phyloP scores from a whole-genome alignment of 2,329 filamentous ascomycete genomes.

The Dactylellina parvicollis region DNA sequence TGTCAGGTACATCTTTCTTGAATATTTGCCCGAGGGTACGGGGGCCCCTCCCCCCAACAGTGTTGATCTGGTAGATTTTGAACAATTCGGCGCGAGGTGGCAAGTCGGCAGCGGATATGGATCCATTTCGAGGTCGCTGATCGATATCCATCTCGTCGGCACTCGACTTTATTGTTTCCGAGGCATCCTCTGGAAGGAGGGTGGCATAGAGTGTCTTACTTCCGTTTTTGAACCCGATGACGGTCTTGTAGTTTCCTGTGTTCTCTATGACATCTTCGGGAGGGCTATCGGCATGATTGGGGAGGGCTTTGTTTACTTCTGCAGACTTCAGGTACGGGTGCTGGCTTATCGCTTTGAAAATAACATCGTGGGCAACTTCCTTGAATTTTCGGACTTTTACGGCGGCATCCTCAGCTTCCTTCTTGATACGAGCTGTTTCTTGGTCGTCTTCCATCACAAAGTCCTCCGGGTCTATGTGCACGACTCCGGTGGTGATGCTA shows the following conservation, averaged over 20 bases:
- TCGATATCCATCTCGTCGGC: constrained; percentile 44
- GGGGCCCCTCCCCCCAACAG: background rate
- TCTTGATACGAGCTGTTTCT: constrained; percentile 12
- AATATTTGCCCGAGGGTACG: constrained; percentile 11
- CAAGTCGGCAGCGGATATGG: background rate
- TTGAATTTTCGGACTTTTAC: constrained; percentile 35
- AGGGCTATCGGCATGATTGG: background rate
- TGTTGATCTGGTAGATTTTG: background rate
- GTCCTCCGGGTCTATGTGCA: constrained; percentile 32
- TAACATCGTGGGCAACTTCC: constrained; percentile 20
- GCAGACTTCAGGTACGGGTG: constrained; percentile 34
- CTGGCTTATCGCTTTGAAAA: constrained; percentile 22
- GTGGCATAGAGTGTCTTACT: constrained; percentile 23
- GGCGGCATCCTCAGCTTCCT: constrained; percentile 4
- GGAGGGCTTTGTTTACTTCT: constrained; percentile 18
- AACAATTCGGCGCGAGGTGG: constrained; percentile 16
- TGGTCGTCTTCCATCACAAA: constrained; percentile 48
- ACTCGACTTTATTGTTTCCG: background rate
- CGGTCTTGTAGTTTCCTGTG: background rate
- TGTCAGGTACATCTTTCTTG: too few species aligned
- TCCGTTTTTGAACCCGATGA: background rate
- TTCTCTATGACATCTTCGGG: background rate
- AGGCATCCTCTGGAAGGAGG: background rate
- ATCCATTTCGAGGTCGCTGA: background rate
- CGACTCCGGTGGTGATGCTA: constrained; percentile 7